Base-by-base conservation (phyloP, 768 basidiomycete species). In the Podaxis pistillaris region DNA sequence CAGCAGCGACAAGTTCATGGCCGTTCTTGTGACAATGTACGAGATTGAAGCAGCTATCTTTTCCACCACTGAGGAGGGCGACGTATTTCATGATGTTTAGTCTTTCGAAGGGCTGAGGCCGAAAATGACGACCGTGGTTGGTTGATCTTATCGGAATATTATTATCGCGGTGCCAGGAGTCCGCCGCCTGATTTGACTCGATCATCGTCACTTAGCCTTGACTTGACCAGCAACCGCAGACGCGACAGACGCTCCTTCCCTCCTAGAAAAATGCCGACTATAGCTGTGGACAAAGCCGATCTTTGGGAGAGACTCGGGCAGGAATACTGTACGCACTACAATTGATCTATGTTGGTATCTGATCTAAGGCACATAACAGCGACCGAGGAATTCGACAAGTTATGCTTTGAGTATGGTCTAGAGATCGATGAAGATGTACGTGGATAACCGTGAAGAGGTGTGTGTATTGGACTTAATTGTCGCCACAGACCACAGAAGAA, bases 401-500 rank as follows among this genome's bases (percentile, higher is more conserved):
- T 98, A 57, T 92, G 93, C 69, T 99, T 99, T 79, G 94, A 98
- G 67, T 99, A 96, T 76, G 97, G 97, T 60, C 80, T 99, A 52
- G 97, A 99, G 78, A 81, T 98, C 37, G 97, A 99, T 71, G 97
- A 97, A 77, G 97, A 99, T 78, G 96, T 98, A 71, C 67, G 90
- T 80, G 30, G 24, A 49, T 57, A 17, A 44, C 53, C 49, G 54
- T 59, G 15, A 58, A 17, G 7, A 38, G 4, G 2, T 13, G 58
- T 37, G 17, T 6, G 17, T 36, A 13, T 41, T 13, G 60, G 57
- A 30, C 58, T 63, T 64, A 64, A 56, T 22, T 8, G 36, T 40
- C 33, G 46, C 33, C 44, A 22, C 66, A 97, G 95, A 98, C 95
- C 26, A 96, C 95, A 0, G 84, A 86, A 68, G 91, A 93, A 66